These are phyloP conservation scores for Penicillium mononematosum DNA, from an alignment of 495 filamentous ascomycete species.

Conservation along the genomic window DNA sequence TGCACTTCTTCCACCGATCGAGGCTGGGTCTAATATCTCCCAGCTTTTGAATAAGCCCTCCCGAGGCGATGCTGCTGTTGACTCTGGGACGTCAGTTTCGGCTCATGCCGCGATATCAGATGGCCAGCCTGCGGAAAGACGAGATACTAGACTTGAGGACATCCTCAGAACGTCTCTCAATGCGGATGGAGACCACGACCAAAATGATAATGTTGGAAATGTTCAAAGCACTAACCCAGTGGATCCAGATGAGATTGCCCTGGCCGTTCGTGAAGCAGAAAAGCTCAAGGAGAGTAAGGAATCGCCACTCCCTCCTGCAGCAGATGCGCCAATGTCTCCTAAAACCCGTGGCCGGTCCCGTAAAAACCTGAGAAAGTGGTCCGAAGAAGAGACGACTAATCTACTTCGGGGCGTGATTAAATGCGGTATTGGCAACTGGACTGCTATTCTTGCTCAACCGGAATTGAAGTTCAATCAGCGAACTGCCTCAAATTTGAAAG, in stretches of 20 bases:
- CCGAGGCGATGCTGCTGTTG: constrained; percentile 25
- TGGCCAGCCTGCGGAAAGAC: constrained; percentile 30
- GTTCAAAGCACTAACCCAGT: constrained; percentile 12
- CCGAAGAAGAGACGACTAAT: constrained; percentile 76
- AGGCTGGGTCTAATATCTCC: constrained; percentile 47
- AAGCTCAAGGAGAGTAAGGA: constrained; percentile 1
- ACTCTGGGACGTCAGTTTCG: constrained; percentile 24
- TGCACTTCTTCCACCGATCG: constrained; percentile 70
- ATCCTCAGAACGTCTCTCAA: constrained; percentile 35
- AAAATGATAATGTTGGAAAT: constrained; percentile 13
- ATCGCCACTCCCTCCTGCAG: constrained; percentile 20
- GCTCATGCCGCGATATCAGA: constrained; percentile 25
- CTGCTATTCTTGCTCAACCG: constrained; percentile 71
- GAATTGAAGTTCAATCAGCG: constrained; percentile 74
- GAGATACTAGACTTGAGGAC: constrained; percentile 41
- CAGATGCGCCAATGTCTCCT: constrained; percentile 37
- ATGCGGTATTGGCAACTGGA: constrained; percentile 88
- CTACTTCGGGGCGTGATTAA: constrained; percentile 73
- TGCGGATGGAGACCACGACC: constrained; percentile 16
- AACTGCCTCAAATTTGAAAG: constrained; percentile 79
- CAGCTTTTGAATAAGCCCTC: constrained; percentile 43
- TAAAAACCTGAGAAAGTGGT: constrained; percentile 65
- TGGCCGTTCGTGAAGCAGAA: constrained; percentile 6
- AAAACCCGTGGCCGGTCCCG: constrained; percentile 45
- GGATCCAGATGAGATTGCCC: constrained; percentile 7